These are phyloP conservation scores for Hypoxylon fragiforme DNA, from an alignment of 495 filamentous ascomycete species.

Conservation along the genomic window DNA sequence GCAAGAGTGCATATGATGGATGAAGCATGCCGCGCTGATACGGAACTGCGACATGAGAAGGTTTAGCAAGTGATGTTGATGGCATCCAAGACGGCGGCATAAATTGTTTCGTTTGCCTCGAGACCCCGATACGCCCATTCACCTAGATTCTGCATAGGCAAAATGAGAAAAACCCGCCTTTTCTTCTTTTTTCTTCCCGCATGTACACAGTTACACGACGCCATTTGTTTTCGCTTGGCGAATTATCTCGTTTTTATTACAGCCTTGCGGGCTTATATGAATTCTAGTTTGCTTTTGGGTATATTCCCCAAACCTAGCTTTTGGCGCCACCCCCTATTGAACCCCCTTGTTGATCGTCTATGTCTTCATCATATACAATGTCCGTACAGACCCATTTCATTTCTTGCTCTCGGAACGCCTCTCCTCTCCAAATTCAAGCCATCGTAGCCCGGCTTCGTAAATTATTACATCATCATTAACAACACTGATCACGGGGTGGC, in stretches of 20 bases:
- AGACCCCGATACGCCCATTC: slow-evolving; percentile 13
- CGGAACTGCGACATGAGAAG: slow-evolving; percentile 12
- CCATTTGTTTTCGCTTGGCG: slow-evolving; percentile 5
- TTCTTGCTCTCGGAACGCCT: slow-evolving; percentile 11
- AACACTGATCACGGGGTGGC: too few relatives aligned
- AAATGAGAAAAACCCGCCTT: slow-evolving; percentile 12
- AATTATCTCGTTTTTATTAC: slow-evolving; percentile 12
- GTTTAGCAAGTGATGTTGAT: slow-evolving; percentile 30
- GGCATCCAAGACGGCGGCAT: slow-evolving; percentile 14
- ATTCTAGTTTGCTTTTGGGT: slow-evolving; percentile 33
- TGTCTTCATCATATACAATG: slow-evolving; percentile 31
- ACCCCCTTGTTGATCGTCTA: too few relatives aligned
- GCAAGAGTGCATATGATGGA: background rate
- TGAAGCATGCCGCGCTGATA: slow-evolving; percentile 13
- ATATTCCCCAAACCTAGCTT: slow-evolving; percentile 17
- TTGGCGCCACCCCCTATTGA: slow-evolving; percentile 12
- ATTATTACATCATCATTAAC: background rate
- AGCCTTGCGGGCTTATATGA: slow-evolving; percentile 23
- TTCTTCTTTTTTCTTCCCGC: slow-evolving; percentile 20
- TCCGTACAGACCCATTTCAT: slow-evolving; percentile 12
- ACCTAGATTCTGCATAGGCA: slow-evolving; percentile 44
- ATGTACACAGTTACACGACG: slow-evolving; percentile 26
- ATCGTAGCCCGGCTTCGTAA: slow-evolving; percentile 8
- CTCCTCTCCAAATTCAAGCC: background rate
- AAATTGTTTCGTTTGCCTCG: slow-evolving; percentile 24